Evolutionary conservation across 75 land plant genomes (phyloP).

Genomic region (Isoetes taiwanensis): DNA sequence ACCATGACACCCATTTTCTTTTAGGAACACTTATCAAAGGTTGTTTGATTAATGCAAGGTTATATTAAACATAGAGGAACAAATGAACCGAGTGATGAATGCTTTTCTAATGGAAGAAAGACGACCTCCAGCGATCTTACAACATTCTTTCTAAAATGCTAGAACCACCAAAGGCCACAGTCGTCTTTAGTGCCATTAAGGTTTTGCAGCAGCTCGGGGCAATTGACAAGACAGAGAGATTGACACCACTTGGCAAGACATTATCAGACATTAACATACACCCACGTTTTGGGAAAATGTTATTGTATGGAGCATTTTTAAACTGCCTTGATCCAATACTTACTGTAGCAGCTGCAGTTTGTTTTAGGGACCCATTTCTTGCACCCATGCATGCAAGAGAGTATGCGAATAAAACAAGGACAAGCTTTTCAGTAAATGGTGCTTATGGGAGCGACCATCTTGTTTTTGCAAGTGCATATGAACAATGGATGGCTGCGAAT

Average conservation of each 20-base stretch:
- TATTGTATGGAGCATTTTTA: constrained; percentile 18
- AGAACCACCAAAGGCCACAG: constrained; percentile 13
- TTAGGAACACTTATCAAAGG: no score
- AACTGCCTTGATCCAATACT: constrained; percentile 21
- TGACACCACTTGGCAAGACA: constrained; percentile 16
- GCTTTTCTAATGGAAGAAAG: no score
- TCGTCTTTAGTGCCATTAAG: constrained; percentile 12
- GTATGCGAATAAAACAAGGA: constrained; percentile 14
- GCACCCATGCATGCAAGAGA: constrained; percentile 12
- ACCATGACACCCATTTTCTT: no score
- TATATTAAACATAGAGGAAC: no score
- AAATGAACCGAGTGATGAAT: no score
- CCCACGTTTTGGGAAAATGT: constrained; percentile 23
- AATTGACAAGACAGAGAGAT: constrained; percentile 13
- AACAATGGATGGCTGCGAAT: constrained; percentile 15
- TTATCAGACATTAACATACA: constrained; percentile 14
- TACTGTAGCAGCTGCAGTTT: constrained; percentile 18
- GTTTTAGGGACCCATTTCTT: constrained; percentile 20
- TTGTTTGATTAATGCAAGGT: no score
- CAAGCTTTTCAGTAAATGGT: constrained; percentile 9
- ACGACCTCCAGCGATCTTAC: no score
- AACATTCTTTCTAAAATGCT: constrained; percentile 19
- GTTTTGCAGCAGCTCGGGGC: constrained; percentile 19
- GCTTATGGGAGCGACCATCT: constrained; percentile 25
- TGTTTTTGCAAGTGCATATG: constrained; percentile 16